Base-by-base conservation (phyloP, 495 filamentous ascomycete species). In the Massariosphaeria phaeospora region DNA sequence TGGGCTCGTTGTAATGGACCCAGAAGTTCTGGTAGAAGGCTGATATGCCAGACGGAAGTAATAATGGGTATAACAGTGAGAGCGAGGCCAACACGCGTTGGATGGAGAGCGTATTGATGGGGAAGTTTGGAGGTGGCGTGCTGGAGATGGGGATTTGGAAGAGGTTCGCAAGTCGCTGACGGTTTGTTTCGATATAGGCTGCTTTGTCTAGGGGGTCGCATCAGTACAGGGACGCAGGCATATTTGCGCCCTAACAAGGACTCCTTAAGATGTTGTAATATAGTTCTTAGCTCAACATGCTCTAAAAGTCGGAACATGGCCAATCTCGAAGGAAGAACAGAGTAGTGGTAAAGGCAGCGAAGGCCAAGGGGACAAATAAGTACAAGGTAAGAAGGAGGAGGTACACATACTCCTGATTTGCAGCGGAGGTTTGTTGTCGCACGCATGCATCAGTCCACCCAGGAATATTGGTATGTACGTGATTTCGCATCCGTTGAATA, bases 391-490 rank as follows among this genome's bases (percentile, higher is more conserved):
- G 2, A 35, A 27, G 36, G 38, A 52, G 43, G 26, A 12, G 11
- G 4, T 3, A 27, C 4, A 45, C 76, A 34, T 66, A 85, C 84
- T 88, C 65, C 84, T 86, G 69, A 88, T 80, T 15, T 75, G 67
- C 29, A 88, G 71, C 1, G 85, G 85, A 1, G 84, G 63, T 5
- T 66, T 80, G 58, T 85, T 88, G 23, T 73, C 75, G 64, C 79
- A 84, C 12, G 75, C 71, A 51, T 83, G 76, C 77, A 89, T 84
- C 48, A 89, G 59, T 0, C 84, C 85, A 1, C 83, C 83, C 0
- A 89, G 74, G 54, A 87, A 80, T 33, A 88, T 79, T 23, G 85
- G 85, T 2, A 85, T 71, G 52, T 82, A 87, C 12, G 66, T 81
- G 27, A 86, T 66, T 0, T 84, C 74, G 65, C 76, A 79, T 51